A percentile compares a stretch with the other conserved stretches of the same genome.
Conservation (phyloP, 106 monocot genomes). For the Allium fistulosum region DNA sequence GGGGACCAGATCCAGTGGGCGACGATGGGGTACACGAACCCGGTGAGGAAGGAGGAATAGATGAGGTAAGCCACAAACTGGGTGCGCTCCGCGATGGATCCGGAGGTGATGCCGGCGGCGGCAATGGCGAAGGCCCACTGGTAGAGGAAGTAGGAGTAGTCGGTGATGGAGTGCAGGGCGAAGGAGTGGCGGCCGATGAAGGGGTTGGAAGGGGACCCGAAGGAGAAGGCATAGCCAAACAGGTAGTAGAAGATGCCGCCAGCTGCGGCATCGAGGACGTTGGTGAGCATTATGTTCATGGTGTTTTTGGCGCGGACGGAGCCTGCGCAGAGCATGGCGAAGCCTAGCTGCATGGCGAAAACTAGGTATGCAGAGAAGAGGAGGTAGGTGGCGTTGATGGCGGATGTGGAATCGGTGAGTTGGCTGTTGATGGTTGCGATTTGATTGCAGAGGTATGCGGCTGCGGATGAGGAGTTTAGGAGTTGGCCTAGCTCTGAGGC, state of each 20-base stretch:
- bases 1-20: constrained; percentile 23
- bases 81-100: constrained; percentile 22
- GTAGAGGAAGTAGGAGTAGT: constrained; percentile 57
- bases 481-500: background rate
- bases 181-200: constrained; percentile 32
- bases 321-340: constrained; percentile 96
- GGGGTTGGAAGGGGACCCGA: constrained; percentile 40
- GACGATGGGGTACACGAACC: constrained; percentile 15
- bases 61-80: constrained; percentile 20
- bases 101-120: constrained; percentile 35
- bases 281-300: constrained; percentile 99
- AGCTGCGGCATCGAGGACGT: constrained; percentile 83
- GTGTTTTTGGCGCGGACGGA: constrained; percentile 93
- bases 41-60: constrained; percentile 25
- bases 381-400: constrained; percentile 57
- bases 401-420: constrained; percentile 17
- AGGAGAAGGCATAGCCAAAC: constrained; percentile 79
- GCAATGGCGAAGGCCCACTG: constrained; percentile 85
- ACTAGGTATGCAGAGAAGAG: constrained; percentile 95
- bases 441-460: constrained; percentile 7
- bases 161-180: constrained; percentile 11
- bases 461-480: constrained; percentile 7
- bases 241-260: constrained; percentile 87
- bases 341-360: constrained; percentile 95
- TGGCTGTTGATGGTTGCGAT: background rate